Percentiles rank a stretch among this genome's conserved stretches.
These are phyloP conservation scores for Boletellus emodensis DNA, from an alignment of 768 basidiomycete genomes.

Conservation along the genomic window DNA sequence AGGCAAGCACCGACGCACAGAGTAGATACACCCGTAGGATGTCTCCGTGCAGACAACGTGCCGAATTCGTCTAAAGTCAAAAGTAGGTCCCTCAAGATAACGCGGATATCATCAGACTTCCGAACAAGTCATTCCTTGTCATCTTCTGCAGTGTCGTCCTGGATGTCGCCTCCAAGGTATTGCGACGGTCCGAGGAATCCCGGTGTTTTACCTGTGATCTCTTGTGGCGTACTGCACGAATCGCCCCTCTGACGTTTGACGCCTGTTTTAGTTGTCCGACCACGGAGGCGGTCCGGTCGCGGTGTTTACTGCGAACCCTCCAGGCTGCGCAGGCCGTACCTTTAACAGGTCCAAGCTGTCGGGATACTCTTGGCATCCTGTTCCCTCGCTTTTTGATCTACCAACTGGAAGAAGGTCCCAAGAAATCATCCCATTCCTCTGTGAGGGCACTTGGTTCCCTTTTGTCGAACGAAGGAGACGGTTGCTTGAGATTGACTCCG, in stretches of 20 bases:
- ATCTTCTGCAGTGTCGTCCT: slow-evolving; percentile 45
- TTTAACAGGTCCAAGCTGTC: slow-evolving; percentile 22
- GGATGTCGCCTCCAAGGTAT: slow-evolving; percentile 39
- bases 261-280: slow-evolving; percentile 38
- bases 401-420: slow-evolving; percentile 43
- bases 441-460: slow-evolving; percentile 16
- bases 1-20: slow-evolving; percentile 29
- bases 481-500: slow-evolving; percentile 30
- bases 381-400: slow-evolving; percentile 26
- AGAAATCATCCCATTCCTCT: slow-evolving; percentile 16
- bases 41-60: background rate
- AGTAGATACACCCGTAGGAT: slow-evolving; percentile 33
- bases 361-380: slow-evolving; percentile 31
- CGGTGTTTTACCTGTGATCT: slow-evolving; percentile 51
- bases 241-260: slow-evolving; percentile 40
- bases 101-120: slow-evolving; percentile 36
- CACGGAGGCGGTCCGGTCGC: slow-evolving; percentile 31
- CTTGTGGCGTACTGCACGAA: slow-evolving; percentile 38
- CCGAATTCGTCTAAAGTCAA: slow-evolving; percentile 11
- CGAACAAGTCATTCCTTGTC: slow-evolving; percentile 39
- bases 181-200: slow-evolving; percentile 41
- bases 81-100: slow-evolving; percentile 33
- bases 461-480: slow-evolving; percentile 24
- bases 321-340: slow-evolving; percentile 26
- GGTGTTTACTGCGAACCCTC: slow-evolving; percentile 40